A percentile compares a stretch with the other conserved stretches of the same genome.
These are phyloP conservation scores for Suillus clintonianus DNA, from an alignment of 768 basidiomycete species.

Conservation along the genomic window DNA sequence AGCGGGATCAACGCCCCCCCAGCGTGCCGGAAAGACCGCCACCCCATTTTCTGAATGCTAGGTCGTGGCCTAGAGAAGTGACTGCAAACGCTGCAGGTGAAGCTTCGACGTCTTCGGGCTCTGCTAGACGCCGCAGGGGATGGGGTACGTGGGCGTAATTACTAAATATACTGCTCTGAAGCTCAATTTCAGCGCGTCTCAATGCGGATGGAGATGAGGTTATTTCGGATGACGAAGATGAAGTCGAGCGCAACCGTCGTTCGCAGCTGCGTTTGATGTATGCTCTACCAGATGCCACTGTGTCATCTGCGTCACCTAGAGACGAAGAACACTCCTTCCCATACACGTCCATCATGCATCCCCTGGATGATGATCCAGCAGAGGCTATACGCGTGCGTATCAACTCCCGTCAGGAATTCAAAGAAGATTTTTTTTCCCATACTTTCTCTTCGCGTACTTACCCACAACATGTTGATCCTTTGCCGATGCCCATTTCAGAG, in stretches of 20 bases:
- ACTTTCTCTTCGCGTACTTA: constrained; percentile 14
- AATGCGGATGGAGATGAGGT: constrained; percentile 65
- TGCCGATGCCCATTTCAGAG: constrained; percentile 56
- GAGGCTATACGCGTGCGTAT: constrained; percentile 10
- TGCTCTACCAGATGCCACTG: constrained; percentile 12
- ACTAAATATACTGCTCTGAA: background rate
- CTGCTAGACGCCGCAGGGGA: constrained; percentile 32
- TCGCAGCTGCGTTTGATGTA: constrained; percentile 41
- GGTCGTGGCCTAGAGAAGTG: constrained; percentile 1
- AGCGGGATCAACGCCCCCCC: background rate
- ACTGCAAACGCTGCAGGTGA: background rate
- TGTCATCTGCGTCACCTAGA: constrained; percentile 1
- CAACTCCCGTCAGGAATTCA: constrained; percentile 8
- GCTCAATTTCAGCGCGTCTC: constrained; percentile 31
- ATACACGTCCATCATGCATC: constrained; percentile 1
- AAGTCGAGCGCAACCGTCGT: constrained; percentile 55
- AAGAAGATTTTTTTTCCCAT: constrained; percentile 12
- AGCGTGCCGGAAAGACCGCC: background rate
- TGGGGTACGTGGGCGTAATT: constrained; percentile 27
- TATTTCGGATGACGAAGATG: constrained; percentile 60
- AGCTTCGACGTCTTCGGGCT: background rate
- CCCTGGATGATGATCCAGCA: constrained; percentile 2
- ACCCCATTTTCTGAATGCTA: background rate
- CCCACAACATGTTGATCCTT: constrained; percentile 40
- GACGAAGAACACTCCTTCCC: constrained; percentile 8